Evolutionary conservation across 2,329 filamentous ascomycete species (phyloP), one percentile per base, ranked within the genome.

Genomic region (Elsinoe australis): DNA sequence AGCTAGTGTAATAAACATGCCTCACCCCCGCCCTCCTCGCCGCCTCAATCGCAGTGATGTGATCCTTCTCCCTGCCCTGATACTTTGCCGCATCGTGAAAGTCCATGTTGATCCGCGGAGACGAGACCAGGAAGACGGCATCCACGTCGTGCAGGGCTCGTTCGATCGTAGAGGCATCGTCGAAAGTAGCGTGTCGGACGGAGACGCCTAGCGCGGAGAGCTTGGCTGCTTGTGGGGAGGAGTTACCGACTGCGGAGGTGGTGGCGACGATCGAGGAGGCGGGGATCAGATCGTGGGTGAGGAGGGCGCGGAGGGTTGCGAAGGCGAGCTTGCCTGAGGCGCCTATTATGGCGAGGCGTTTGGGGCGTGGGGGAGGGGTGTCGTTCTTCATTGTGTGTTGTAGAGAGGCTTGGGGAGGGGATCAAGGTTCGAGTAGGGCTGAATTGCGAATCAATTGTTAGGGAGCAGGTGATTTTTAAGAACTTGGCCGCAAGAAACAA

Each of bases 1-100:
- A 61, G 4, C 64, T 67, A 1, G 68, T 68, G 58, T 72, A 72
- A 56, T 70, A 72, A 35, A 73, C 60, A 54, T 71, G 69, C 51
- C 66, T 58, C 0, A 72, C 63, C 9, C 67, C 66, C 2, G 58
- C 66, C 31, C 61, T 55, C 8, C 64, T 47, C 0, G 69, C 69
- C 0, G 69, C 68, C 19, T 69, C 64, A 7, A 72, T 64, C 9
- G 65, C 69, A 2, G 60, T 60, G 44, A 65, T 64, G 49, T 72
- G 69, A 51, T 71, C 67, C 6, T 60, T 64, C 50, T 72, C 69
- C 14, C 70, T 61, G 8, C 70, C 70, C 15, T 63, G 39, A 51
- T 67, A 67, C 1, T 62, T 58, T 0, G 67, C 63, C 1, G 68
- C 67, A 31, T 68, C 55, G 50, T 65, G 57, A 58, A 67, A 72